Base-by-base conservation (phyloP, 2,329 filamentous ascomycete species). In the Ophiostoma populinum region DNA sequence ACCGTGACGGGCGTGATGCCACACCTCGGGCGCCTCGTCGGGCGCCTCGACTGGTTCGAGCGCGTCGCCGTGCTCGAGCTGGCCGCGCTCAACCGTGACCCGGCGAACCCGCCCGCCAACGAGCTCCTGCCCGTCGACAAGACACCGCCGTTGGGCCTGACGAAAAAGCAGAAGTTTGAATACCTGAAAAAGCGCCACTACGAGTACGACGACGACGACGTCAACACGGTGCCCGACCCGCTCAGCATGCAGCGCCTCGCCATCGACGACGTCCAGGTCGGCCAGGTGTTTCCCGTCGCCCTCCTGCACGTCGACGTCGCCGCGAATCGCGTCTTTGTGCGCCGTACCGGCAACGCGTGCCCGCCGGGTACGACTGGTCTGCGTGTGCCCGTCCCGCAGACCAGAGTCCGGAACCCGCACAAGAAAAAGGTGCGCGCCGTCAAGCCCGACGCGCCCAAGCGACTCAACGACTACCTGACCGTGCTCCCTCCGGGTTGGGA, bases 241-340 rank as follows among this genome's bases (percentile, higher is more conserved):
- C 9, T 6, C 13, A 20, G 13, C 21, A 39, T 36, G 33, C 18
- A 17, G 16, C 26, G 13, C 3, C 18, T 56, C 17, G 42, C 60
- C 37, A 51, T 53, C n/a, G 56, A 68, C 17, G 46, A 38, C 16
- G 47, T 70, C 16, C 51, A 51, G 19, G 42, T 58, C 7, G 67
- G 63, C 6, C 68, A 74, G 46, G 51, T 59, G n/a, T 65, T 70
- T 40, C 61, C 67, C 41, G 70, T 73, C 21, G 60, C 64, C 48
- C 52, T 76, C 25, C 44, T 41, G n/a, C 53, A 70, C 41, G 49
- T 75, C 40, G 65, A 72, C 43, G 60, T 68, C 18, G 58, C 65
- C 44, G 46, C 48, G 12, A 55, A 55, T 24, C 49, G 51, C 27
- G 56, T 74, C 27, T 41, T 51, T 9, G 65, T 72, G 40, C 61